Conservation (phyloP, 192 early-diverging fungal species). For the Backusella mclennaniae region DNA sequence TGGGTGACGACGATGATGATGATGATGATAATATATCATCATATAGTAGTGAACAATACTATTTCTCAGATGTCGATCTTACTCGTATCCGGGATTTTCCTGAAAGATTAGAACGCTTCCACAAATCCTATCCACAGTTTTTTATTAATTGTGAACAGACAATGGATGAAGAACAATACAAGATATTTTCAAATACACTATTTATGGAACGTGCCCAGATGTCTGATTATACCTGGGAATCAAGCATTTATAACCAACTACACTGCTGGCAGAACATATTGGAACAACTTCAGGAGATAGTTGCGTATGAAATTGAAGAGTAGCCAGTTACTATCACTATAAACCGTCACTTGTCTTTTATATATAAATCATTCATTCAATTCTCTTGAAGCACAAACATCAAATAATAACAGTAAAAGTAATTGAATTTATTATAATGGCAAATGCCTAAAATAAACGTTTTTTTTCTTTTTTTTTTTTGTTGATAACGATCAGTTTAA, state of each 20-base stretch:
- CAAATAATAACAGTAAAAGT: not conserved
- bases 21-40: conserved; percentile 14
- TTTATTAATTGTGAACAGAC: conserved; percentile 33
- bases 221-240: conserved; percentile 37
- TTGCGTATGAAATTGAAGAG: conserved; percentile 36
- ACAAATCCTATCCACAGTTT: conserved; percentile 35
- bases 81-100: conserved; percentile 30
- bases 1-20: conserved; percentile 15
- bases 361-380: not conserved
- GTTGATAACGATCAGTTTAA: not conserved
- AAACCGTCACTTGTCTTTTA: not conserved
- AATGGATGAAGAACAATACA: not conserved
- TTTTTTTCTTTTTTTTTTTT: too few relatives aligned
- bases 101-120: conserved; percentile 1
- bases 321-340: conserved; percentile 4
- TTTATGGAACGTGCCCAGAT: conserved; percentile 15
- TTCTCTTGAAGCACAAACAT: not conserved
- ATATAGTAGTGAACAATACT: conserved; percentile 3
- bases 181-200: conserved; percentile 16
- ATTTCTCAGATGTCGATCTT: conserved; percentile 25
- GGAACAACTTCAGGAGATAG: conserved; percentile 40
- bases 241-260: conserved; percentile 22
- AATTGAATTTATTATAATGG: not conserved
- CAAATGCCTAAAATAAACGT: not conserved
- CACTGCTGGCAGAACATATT: conserved; percentile 24